Conservation (phyloP, 371 early-diverging fungal genomes). For the Syncephalastrum contaminatum region DNA sequence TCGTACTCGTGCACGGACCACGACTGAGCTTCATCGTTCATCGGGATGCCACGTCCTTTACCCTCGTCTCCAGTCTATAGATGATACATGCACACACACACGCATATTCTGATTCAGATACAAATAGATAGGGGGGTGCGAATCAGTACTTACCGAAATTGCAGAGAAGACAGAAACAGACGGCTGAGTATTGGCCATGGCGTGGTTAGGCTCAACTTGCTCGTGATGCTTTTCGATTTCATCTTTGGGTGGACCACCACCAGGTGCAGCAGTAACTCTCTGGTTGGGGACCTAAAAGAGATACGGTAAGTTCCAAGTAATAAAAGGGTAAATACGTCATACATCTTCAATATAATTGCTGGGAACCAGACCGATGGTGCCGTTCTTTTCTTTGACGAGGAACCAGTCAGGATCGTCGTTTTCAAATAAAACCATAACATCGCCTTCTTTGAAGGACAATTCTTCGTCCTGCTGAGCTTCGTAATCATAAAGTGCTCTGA, state of each 20-base stretch:
- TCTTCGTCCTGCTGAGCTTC: constrained; percentile 76
- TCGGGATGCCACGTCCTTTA: no score
- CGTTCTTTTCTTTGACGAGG: constrained; percentile 55
- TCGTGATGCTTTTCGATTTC: background rate
- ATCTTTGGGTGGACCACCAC: background rate
- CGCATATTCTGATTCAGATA: background rate
- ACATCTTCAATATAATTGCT: constrained; percentile 73
- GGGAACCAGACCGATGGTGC: constrained; percentile 70
- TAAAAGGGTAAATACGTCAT: constrained; percentile 1
- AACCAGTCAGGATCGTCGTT: constrained; percentile 83
- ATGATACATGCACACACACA: background rate
- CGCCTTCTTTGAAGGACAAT: constrained; percentile 72
- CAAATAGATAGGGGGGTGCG: no score
- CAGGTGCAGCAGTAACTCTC: background rate
- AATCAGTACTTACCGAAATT: constrained; percentile 7
- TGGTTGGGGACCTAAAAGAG: constrained; percentile 8
- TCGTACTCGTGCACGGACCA: constrained; percentile 59
- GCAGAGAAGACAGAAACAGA: constrained; percentile 20
- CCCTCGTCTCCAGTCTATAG: constrained; percentile 2
- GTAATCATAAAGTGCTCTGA: constrained; percentile 78
- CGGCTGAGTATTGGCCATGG: constrained; percentile 9
- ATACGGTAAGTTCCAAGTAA: background rate
- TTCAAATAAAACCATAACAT: constrained; percentile 64
- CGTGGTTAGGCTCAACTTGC: constrained; percentile 2
- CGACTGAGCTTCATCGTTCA: constrained; percentile 38